These are phyloP conservation scores for Phytopythium vexans DNA, from an alignment of 352 stramenopile genomes.

Conservation along the genomic window DNA sequence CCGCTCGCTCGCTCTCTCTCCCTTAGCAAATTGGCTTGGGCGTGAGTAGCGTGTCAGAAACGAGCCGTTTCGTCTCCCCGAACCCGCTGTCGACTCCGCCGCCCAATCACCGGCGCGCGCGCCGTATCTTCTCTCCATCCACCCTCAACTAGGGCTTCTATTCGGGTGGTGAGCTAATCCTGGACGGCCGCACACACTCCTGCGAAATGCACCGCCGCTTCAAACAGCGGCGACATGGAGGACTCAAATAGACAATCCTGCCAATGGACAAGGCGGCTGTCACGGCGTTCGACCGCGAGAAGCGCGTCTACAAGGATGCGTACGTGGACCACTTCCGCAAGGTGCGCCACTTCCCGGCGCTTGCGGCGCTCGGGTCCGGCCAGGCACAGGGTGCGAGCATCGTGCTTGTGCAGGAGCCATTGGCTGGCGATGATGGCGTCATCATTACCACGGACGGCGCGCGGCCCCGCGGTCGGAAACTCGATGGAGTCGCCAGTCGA, in stretches of 20 bases:
- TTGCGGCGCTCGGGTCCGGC: slow-evolving; percentile 48
- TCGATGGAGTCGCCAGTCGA: slow-evolving; percentile 44
- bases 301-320: slow-evolving; percentile 73
- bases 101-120: slow-evolving; percentile 4
- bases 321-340: slow-evolving; percentile 70
- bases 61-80: neutral
- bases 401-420: slow-evolving; percentile 57
- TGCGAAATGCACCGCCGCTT: too few species aligned
- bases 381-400: slow-evolving; percentile 50
- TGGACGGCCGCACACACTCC: neutral
- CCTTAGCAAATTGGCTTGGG: too few species aligned
- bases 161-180: slow-evolving; percentile 2
- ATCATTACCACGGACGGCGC: slow-evolving; percentile 6
- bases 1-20: too few species aligned
- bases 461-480: slow-evolving; percentile 10
- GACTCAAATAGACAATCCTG: too few species aligned
- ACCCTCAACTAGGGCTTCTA: neutral
- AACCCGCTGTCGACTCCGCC: neutral
- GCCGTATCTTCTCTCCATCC: slow-evolving; percentile 4
- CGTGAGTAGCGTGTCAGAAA: too few species aligned
- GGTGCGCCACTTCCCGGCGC: slow-evolving; percentile 71
- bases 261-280: slow-evolving; percentile 50
- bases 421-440: neutral
- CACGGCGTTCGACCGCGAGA: slow-evolving; percentile 67
- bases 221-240: too few species aligned